A percentile compares a stretch with the other conserved stretches of the same genome.
Evolutionary conservation across 352 stramenopile species (phyloP).

Genomic region (Halophytophthora polymorphica): DNA sequence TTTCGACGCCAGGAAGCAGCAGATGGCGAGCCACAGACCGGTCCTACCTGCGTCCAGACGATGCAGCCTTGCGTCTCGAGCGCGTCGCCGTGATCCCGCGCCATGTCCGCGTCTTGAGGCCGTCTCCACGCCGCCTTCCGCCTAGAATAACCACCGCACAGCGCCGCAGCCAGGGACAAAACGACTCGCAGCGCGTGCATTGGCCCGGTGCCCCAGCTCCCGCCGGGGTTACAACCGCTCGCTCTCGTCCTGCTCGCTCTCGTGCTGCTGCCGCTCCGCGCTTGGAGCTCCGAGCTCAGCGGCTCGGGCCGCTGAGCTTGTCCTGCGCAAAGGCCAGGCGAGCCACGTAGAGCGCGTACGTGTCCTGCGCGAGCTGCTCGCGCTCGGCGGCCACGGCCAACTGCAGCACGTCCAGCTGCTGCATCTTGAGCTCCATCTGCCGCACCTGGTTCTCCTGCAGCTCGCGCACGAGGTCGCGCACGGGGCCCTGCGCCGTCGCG

Average conservation of each 20-base stretch:
- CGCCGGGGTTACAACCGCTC: background rate
- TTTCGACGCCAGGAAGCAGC: background rate
- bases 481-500: slow-evolving; percentile 33
- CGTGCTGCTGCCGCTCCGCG: background rate
- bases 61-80: too few relatives aligned
- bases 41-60: too few relatives aligned
- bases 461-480: slow-evolving; percentile 54
- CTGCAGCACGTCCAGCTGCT: slow-evolving; percentile 61
- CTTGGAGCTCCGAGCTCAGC: background rate
- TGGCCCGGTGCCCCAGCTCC: too few relatives aligned
- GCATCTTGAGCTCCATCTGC: slow-evolving; percentile 81
- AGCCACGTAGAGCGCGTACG: slow-evolving; percentile 73
- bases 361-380: slow-evolving; percentile 58
- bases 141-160: too few relatives aligned
- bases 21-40: background rate
- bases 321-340: slow-evolving; percentile 56
- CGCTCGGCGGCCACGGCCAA: slow-evolving; percentile 48
- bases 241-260: background rate
- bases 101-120: too few relatives aligned
- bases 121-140: too few relatives aligned
- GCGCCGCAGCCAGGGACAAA: too few relatives aligned
- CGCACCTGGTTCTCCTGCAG: slow-evolving; percentile 65
- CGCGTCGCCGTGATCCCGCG: too few relatives aligned
- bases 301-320: slow-evolving; percentile 33
- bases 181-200: too few relatives aligned